Evolutionary conservation across 2,329 filamentous ascomycete genomes (phyloP).

Genomic region (Xylariaceae sp.): DNA sequence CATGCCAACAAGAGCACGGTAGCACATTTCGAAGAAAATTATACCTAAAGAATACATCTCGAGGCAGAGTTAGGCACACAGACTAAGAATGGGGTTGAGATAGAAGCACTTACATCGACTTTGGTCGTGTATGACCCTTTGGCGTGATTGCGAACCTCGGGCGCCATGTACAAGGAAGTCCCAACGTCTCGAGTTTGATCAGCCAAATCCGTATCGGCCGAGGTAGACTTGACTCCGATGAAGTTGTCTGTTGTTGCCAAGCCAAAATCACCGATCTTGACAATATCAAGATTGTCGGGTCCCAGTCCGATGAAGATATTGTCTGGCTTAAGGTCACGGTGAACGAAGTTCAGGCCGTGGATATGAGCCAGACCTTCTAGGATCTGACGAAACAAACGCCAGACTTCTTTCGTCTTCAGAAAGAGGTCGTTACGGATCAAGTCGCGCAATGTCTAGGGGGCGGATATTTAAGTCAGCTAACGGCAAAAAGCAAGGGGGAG

Average conservation of each 20-base stretch:
- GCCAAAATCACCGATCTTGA: constrained; percentile 95
- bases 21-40: constrained; percentile 99
- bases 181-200: constrained; percentile 68
- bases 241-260: constrained; percentile 85
- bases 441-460: constrained; percentile 69
- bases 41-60: constrained; percentile 95
- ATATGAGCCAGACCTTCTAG: constrained; percentile 87
- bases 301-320: constrained; percentile 81
- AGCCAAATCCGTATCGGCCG: constrained; percentile 41
- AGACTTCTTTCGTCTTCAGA: constrained; percentile 71
- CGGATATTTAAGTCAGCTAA: neutral
- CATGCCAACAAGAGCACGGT: constrained; percentile 57
- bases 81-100: neutral
- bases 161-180: constrained; percentile 88
- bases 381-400: constrained; percentile 87
- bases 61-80: constrained; percentile 7
- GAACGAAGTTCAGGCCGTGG: constrained; percentile 84
- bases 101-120: constrained; percentile 63
- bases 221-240: constrained; percentile 50
- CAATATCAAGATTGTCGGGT: constrained; percentile 72
- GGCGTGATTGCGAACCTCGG: constrained; percentile 74
- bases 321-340: constrained; percentile 93
- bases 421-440: constrained; percentile 68
- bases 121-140: constrained; percentile 82
- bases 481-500: neutral